A percentile compares a stretch with the other conserved stretches of the same genome.
phyloP scores from a whole-genome alignment of 163 green algal genomes.

The Coccomyxa subellipsoidea region DNA sequence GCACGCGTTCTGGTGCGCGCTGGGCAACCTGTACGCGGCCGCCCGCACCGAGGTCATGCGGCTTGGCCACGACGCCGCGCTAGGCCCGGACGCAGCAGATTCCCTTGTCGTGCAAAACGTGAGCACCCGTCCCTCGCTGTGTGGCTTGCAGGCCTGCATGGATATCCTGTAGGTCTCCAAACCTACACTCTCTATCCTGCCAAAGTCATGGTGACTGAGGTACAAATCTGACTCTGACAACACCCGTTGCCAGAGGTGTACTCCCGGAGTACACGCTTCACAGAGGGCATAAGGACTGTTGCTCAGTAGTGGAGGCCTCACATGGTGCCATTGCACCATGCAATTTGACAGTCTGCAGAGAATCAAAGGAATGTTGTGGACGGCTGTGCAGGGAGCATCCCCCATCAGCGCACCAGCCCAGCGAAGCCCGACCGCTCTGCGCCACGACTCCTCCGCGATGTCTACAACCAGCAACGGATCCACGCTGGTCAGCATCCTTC shows the following conservation, averaged over 20 bases:
- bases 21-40: conserved; percentile 10
- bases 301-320: too few relatives aligned
- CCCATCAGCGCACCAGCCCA: not conserved
- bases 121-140: not conserved
- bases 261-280: too few relatives aligned
- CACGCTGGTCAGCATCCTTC: not conserved
- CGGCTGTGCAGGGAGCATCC: not conserved
- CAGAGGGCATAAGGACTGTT: too few relatives aligned
- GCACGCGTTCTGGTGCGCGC: conserved; percentile 7
- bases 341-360: too few relatives aligned
- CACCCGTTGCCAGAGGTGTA: too few relatives aligned
- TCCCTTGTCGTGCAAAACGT: not conserved
- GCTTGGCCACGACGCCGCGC: not conserved
- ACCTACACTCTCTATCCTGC: too few relatives aligned
- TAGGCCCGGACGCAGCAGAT: not conserved
- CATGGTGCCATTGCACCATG: too few relatives aligned
- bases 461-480: not conserved
- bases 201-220: too few relatives aligned
- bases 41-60: conserved; percentile 10
- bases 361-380: not conserved
- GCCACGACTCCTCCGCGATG: not conserved
- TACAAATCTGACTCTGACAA: too few relatives aligned
- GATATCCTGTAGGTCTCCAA: too few relatives aligned
- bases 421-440: not conserved
- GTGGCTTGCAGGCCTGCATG: too few relatives aligned